phyloP scores from a whole-genome alignment of 495 filamentous ascomycete genomes.

The Penicillium macrosclerotiorum region DNA sequence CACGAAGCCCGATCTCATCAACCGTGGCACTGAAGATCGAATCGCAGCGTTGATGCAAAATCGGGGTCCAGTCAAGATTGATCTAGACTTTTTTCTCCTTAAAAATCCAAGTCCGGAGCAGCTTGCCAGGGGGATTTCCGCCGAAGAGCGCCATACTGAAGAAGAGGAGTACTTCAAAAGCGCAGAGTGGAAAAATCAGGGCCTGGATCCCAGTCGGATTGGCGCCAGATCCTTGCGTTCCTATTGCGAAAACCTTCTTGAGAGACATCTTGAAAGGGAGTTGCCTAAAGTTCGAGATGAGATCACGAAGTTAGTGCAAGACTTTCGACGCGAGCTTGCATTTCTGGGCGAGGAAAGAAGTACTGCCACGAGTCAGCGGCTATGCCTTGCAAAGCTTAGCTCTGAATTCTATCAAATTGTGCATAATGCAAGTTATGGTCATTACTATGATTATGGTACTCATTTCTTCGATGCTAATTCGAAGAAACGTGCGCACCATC shows the following conservation, averaged over 20 bases:
- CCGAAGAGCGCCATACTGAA: not conserved
- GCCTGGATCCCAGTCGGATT: conserved; percentile 19
- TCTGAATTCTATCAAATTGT: no score
- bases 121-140: conserved; percentile 7
- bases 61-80: conserved; percentile 40
- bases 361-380: no score
- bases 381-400: no score
- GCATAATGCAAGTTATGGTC: no score
- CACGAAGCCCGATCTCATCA: conserved; percentile 51
- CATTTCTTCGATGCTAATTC: no score
- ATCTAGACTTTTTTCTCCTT: conserved; percentile 45
- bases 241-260: conserved; percentile 24
- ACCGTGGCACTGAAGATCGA: conserved; percentile 24
- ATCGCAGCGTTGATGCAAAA: conserved; percentile 39
- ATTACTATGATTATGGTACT: no score
- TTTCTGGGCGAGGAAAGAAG: no score
- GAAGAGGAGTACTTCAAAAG: conserved; percentile 21
- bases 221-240: conserved; percentile 20
- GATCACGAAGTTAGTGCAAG: conserved; percentile 7
- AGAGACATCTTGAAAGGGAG: conserved; percentile 26
- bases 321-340: conserved; percentile 7
- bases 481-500: no score
- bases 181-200: conserved; percentile 15
- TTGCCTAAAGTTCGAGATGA: conserved; percentile 26
- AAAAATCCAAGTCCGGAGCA: conserved; percentile 36